Percentiles rank a stretch among this genome's conserved stretches.
phyloP scores from a whole-genome alignment of 2,329 filamentous ascomycete species.

The Teratosphaeria destructans region DNA sequence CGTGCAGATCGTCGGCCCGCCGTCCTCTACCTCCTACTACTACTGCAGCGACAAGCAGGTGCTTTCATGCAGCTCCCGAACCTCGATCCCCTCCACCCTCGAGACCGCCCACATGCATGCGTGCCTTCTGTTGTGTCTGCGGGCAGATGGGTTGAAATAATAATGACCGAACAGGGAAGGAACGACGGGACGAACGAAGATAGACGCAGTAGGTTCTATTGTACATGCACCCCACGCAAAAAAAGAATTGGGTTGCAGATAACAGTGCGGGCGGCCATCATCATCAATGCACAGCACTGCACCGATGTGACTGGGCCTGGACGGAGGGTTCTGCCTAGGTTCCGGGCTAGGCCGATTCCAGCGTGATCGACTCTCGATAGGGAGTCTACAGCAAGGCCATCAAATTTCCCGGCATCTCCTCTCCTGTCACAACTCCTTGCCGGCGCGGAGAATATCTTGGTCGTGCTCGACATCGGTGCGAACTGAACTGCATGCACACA shows the following conservation, averaged over 20 bases:
- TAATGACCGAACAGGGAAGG: neutral
- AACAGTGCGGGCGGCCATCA: neutral
- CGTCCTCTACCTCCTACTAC: neutral
- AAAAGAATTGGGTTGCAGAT: neutral
- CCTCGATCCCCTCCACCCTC: neutral
- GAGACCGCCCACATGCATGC: neutral
- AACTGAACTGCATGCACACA: neutral
- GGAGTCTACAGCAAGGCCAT: neutral
- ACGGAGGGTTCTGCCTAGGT: neutral
- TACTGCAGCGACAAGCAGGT: neutral
- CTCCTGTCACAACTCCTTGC: neutral
- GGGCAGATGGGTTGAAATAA: neutral
- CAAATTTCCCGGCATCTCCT: neutral
- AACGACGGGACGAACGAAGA: neutral
- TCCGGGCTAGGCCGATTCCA: neutral
- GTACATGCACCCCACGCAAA: neutral
- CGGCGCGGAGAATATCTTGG: neutral
- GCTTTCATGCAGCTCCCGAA: neutral
- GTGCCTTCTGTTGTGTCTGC: neutral
- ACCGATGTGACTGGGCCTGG: neutral
- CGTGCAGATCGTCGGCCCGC: neutral
- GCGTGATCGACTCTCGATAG: neutral
- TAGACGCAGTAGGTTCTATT: neutral
- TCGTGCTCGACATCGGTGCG: neutral
- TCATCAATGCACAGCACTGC: neutral